Evolutionary conservation across 148 eudicot genomes (phyloP), one percentile per base, ranked within the genome.

Genomic region (Heliosperma pusillum): DNA sequence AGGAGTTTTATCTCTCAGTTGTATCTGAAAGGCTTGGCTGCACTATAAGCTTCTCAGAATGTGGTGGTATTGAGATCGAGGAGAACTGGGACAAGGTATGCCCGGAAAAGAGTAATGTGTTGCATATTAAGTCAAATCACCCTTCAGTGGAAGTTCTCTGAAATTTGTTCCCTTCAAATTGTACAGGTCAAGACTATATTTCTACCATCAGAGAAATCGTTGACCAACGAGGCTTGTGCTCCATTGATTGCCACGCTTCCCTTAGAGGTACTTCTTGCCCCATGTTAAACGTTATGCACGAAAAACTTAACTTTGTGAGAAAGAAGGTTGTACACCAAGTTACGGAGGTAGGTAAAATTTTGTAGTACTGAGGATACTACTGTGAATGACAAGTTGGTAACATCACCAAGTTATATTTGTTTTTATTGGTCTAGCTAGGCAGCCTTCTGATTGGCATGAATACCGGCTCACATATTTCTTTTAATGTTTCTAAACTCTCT

Each of bases 71-170:
- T 77, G 96, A 91, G 56, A 91, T 91, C 76, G 96, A 91, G 78
- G 96, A 91, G 77, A 91, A 91, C 72, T 91, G 97, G 97, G 93
- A 91, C 80, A 91, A 91, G 89, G 97, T 91, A 74, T 40, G 74
- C 59, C 8, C 15, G 15, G 21, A 42, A 16, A 3, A 59, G 22
- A 44, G n/a, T 79, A 60, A 29, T 75, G 55, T 22, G 61, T 66
- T 73, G 21, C 36, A 68, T 69, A 24, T 64, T 56, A 29, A 30
- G 33, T 79, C 33, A 50, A 6, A 58, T 50, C 24, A 55, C 20
- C 2, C 55, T 66, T 20, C 36, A 50, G 11, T 40, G 26, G 29
- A 64, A 8, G 25, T 56, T 16, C 27, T 52, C 27, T 47, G 22
- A 21, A 60, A 30, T 24, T 25, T 40, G 16, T 60, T 36, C 27